phyloP scores from a whole-genome alignment of 768 basidiomycete species.

The Phylloporus sp. region DNA sequence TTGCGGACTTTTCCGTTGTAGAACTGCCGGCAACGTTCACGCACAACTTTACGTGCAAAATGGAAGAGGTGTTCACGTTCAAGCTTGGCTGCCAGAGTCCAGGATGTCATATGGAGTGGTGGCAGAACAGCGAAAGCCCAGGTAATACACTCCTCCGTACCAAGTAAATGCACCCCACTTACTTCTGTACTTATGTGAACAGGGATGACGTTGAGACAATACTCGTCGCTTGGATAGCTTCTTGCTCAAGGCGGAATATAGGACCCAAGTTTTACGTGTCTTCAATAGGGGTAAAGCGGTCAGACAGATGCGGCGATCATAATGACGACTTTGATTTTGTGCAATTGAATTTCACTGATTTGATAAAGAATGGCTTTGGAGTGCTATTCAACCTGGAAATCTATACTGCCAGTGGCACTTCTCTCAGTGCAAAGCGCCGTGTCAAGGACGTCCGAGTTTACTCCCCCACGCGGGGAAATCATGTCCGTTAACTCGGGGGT shows the following conservation, averaged over 20 bases:
- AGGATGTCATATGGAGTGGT: constrained; percentile 6
- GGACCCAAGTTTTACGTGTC: too few species aligned
- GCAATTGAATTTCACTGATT: too few species aligned
- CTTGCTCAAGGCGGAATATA: not conserved
- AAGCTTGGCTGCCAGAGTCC: constrained; percentile 2
- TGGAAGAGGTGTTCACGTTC: constrained; percentile 6
- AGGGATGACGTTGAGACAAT: not conserved
- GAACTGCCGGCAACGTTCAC: not conserved
- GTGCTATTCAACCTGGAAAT: too few species aligned
- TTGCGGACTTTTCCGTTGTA: not conserved
- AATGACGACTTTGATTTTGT: too few species aligned
- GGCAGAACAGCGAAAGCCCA: constrained; percentile 1
- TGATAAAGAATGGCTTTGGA: too few species aligned
- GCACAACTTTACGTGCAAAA: constrained; percentile 5
- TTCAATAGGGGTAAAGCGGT: too few species aligned
- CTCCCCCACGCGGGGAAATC: too few species aligned
- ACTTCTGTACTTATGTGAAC: not conserved
- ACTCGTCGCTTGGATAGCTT: not conserved
- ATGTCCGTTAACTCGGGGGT: too few species aligned
- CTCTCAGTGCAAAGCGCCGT: too few species aligned
- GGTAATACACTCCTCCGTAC: not conserved
- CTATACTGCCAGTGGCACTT: too few species aligned
- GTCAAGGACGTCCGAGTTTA: too few species aligned
- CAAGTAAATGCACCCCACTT: not conserved
- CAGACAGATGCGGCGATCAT: too few species aligned